Base-by-base conservation (phyloP, 768 basidiomycete genomes). In the Dendrothele bispora region DNA sequence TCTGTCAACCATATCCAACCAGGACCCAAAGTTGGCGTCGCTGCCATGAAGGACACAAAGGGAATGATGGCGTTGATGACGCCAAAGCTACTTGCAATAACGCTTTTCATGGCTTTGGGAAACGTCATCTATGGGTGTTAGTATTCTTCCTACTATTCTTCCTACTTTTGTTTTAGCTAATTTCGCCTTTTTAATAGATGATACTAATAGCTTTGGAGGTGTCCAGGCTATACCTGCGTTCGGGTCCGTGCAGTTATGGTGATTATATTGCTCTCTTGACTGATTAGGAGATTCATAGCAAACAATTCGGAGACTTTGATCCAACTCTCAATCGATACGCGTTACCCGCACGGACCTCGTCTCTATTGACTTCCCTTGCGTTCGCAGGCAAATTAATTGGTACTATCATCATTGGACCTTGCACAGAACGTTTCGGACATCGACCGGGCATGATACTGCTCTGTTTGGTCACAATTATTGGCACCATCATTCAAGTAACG, bases 211-310 rank as follows among this genome's bases (percentile, higher is more conserved):
- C 8, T 46, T 46, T 27, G 44, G 44, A 36, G 44, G 44, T 25
- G 44, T 46, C n/a, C 44, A 46, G 29, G 44, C 44, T 36, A 46
- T 46, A 36, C 44, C 44, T 1, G 44, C 44, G 12, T 46, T 46
- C 20, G 44, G 44, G 44, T 46, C 11, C 36, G 44, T 8, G 11
- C 20, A 27, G 15, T 7, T 8, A 17, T 7, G 7, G n/a, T 38
- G 36, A 38, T 43, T 3, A 15, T 29, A 2, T 26, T 4, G 20
- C 2, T 30, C n/a, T 1, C 17, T 27, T 42, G 7, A 21, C 11
- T 20, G 6, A 29, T 10, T 5, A 24, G 24, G 7, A 36, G 7
- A n/a, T 12, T 20, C 17, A 22, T 14, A 46, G 44, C 34, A 46
- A 46, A 46, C 44, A 46, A 27, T 46, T 46, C 21, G 44, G 44